These are phyloP conservation scores for Kentomonas sorsogonicus DNA, from an alignment of 208 protist genomes.

Conservation along the genomic window DNA sequence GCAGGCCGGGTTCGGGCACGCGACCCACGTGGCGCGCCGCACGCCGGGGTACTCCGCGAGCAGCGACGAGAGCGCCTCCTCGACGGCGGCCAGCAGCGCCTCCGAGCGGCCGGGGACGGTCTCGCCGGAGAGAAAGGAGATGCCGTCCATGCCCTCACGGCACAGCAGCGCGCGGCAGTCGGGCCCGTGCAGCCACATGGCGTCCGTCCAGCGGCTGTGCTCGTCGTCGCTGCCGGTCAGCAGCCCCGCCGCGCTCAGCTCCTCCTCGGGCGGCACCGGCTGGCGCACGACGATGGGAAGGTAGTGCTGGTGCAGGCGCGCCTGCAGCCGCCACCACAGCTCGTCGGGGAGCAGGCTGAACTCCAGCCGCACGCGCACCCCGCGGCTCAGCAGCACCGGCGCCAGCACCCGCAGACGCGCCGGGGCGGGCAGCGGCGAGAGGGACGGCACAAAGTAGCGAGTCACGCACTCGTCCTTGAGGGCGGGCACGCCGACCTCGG, in stretches of 20 bases:
- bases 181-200: constrained; percentile 69
- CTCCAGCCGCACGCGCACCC: constrained; percentile 57
- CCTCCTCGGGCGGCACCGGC: constrained; percentile 40
- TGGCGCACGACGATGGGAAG: constrained; percentile 62
- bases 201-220: constrained; percentile 82
- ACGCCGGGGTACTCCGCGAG: constrained; percentile 71
- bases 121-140: constrained; percentile 63
- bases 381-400: constrained; percentile 73
- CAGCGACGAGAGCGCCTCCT: constrained; percentile 44
- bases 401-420: constrained; percentile 46
- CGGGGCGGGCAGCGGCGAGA: constrained; percentile 57
- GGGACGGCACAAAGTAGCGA: constrained; percentile 79
- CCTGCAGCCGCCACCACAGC: constrained; percentile 83
- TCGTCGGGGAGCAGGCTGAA: constrained; percentile 88
- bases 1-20: constrained; percentile 66
- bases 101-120: constrained; percentile 40
- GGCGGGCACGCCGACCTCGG: constrained; percentile 27
- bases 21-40: constrained; percentile 35
- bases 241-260: constrained; percentile 47
- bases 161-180: constrained; percentile 69
- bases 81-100: constrained; percentile 52
- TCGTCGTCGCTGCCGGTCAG: constrained; percentile 73
- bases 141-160: constrained; percentile 47
- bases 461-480: constrained; percentile 25
- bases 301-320: constrained; percentile 47